Evolutionary conservation across 805 yeast species (phyloP).

Genomic region (Isabelozyma heimii): DNA sequence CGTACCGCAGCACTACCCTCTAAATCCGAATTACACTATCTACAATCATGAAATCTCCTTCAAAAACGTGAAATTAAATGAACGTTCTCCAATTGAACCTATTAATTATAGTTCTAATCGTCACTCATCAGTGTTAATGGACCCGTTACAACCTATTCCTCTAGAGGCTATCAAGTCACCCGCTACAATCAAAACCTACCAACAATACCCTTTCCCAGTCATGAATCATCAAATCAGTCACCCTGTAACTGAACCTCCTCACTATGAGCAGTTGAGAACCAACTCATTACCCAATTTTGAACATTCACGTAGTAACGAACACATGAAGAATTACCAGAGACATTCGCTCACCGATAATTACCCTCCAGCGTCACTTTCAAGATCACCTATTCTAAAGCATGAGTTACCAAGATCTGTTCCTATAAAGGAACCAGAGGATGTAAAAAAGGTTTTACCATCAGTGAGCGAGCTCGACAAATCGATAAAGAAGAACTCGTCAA

Average conservation of each 20-base stretch:
- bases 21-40: conserved; percentile 34
- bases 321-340: conserved; percentile 8
- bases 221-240: background rate
- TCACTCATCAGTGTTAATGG: conserved; percentile 40
- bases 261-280: conserved; percentile 9
- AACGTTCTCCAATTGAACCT: background rate
- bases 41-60: conserved; percentile 17
- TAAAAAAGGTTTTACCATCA: conserved; percentile 28
- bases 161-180: background rate
- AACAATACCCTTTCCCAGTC: background rate
- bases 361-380: background rate
- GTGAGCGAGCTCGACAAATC: conserved; percentile 36
- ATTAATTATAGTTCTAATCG: conserved; percentile 12
- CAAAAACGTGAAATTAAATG: conserved; percentile 6
- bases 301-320: conserved; percentile 1
- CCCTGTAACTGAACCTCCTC: background rate
- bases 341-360: conserved; percentile 13
- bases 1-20: conserved; percentile 34
- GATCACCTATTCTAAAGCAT: background rate
- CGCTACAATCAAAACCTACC: background rate
- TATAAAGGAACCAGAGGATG: background rate
- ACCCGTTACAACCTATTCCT: conserved; percentile 33
- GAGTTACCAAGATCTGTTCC: background rate
- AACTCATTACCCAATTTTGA: conserved; percentile 20
- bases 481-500: conserved; percentile 14